Percentiles rank a stretch among this genome's conserved stretches.
These are phyloP conservation scores for Suillus decipiens DNA, from an alignment of 768 basidiomycete genomes.

Conservation along the genomic window DNA sequence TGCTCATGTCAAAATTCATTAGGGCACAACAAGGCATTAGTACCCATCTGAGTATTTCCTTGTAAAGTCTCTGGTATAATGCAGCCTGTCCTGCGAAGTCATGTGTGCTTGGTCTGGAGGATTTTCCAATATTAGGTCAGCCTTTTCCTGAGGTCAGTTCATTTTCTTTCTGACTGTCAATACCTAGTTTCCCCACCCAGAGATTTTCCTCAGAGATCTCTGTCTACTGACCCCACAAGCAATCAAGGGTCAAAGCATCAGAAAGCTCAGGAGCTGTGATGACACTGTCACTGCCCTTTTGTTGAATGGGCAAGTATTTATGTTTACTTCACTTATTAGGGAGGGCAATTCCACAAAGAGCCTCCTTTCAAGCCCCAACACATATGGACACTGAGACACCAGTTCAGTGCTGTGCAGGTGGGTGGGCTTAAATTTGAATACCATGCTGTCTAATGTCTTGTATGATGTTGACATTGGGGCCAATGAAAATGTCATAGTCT, in stretches of 20 bases:
- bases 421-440: constrained; percentile 21
- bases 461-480: constrained; percentile 88
- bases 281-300: constrained; percentile 82
- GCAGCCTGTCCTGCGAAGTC: constrained; percentile 76
- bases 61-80: constrained; percentile 79
- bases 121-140: constrained; percentile 73
- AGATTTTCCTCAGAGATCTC: constrained; percentile 75
- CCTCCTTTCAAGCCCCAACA: constrained; percentile 73
- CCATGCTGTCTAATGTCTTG: constrained; percentile 9
- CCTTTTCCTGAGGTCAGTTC: constrained; percentile 7
- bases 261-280: constrained; percentile 79
- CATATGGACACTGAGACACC: constrained; percentile 86
- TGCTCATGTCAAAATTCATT: constrained; percentile 1
- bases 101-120: constrained; percentile 80
- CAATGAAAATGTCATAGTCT: constrained; percentile 88
- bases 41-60: constrained; percentile 74
- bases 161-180: constrained; percentile 6
- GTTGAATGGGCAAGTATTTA: constrained; percentile 88
- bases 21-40: constrained; percentile 79
- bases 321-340: constrained; percentile 53
- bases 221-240: constrained; percentile 81
- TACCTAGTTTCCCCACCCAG: constrained; percentile 68
- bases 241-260: constrained; percentile 65
- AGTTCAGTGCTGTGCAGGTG: constrained; percentile 81
- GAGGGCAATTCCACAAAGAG: constrained; percentile 26